Conservation (phyloP, 768 basidiomycete species). For the Suillus cothurnatus region DNA sequence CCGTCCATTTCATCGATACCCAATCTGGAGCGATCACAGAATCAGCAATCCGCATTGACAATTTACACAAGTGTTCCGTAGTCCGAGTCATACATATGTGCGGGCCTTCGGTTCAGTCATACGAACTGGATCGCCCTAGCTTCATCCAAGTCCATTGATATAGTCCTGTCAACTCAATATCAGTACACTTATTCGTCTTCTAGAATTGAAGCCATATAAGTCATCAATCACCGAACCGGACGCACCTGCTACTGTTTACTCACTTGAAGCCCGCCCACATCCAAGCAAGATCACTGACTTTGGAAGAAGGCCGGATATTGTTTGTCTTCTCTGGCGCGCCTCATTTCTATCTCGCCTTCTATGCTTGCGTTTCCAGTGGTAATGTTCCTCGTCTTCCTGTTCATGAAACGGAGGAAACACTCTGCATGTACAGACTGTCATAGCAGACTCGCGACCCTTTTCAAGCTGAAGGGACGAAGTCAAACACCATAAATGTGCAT, state of each 20-base stretch:
- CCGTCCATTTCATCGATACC: not conserved
- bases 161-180: not conserved
- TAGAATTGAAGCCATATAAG: not conserved
- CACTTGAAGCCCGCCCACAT: not conserved
- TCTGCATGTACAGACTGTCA: not conserved
- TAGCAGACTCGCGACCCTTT: not conserved
- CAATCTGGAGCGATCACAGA: not conserved
- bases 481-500: not conserved
- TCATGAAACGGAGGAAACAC: not conserved
- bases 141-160: not conserved
- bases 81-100: not conserved
- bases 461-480: not conserved
- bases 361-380: not conserved
- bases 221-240: not conserved
- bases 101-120: not conserved
- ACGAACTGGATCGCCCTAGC: not conserved
- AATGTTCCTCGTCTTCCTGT: not conserved
- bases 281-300: not conserved
- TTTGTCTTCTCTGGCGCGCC: not conserved
- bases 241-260: not conserved
- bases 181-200: not conserved
- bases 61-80: not conserved
- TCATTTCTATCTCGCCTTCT: not conserved
- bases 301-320: not conserved
- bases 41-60: not conserved